Percentiles rank a stretch among this genome's conserved stretches.
phyloP scores from a whole-genome alignment of 2,329 filamentous ascomycete species.

The Neofusicoccum ribis region DNA sequence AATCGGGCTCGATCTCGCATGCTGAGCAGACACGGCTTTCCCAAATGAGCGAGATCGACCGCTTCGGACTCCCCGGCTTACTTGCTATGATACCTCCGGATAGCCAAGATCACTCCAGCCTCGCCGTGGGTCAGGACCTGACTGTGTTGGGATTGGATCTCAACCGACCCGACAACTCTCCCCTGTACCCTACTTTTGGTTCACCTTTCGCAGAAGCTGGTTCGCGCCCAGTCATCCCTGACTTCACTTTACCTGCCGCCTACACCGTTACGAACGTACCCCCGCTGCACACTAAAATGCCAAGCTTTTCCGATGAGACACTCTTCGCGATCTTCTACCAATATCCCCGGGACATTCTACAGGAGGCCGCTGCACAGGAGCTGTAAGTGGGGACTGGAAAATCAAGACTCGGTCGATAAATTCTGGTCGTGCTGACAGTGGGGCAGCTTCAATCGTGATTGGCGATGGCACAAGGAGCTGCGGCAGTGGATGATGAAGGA shows the following conservation, averaged over 20 bases:
- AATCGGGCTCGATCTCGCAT: slow-evolving; percentile 9
- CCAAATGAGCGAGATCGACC: slow-evolving; percentile 62
- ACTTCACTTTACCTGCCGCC: slow-evolving; percentile 63
- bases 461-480: slow-evolving; percentile 57
- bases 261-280: slow-evolving; percentile 69
- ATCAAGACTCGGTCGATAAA: not conserved
- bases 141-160: slow-evolving; percentile 65
- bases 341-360: slow-evolving; percentile 64
- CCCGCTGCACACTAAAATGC: slow-evolving; percentile 58
- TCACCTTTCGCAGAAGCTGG: slow-evolving; percentile 62
- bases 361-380: slow-evolving; percentile 66
- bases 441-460: slow-evolving; percentile 46
- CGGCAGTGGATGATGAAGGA: slow-evolving; percentile 59
- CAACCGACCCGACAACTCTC: slow-evolving; percentile 59
- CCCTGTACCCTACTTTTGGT: slow-evolving; percentile 63
- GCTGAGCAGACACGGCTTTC: slow-evolving; percentile 45
- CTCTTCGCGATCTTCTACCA: slow-evolving; percentile 71
- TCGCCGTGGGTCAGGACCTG: slow-evolving; percentile 65
- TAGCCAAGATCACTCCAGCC: slow-evolving; percentile 49
- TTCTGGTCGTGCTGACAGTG: not conserved
- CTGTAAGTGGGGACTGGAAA: slow-evolving; percentile 40
- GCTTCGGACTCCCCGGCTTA: slow-evolving; percentile 61
- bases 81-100: slow-evolving; percentile 58
- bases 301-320: slow-evolving; percentile 63
- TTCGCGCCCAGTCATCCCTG: slow-evolving; percentile 59